phyloP scores from a whole-genome alignment of 2,329 filamentous ascomycete genomes.

The Aotearoamyces nothofagi region DNA sequence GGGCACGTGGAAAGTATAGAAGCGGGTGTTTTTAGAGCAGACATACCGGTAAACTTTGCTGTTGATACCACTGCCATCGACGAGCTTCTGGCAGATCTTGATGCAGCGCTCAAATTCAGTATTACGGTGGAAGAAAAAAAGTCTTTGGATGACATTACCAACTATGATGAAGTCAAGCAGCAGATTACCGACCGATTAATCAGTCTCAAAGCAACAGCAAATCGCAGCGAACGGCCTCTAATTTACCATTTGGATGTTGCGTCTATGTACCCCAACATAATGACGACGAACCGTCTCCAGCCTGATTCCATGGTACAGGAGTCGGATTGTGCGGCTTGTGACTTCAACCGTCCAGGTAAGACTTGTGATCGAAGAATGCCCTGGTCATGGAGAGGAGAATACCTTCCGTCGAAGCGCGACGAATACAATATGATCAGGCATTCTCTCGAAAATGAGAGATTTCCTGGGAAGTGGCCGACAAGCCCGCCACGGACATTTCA shows the following conservation, averaged over 20 bases:
- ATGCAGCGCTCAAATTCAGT: slow-evolving; percentile 79
- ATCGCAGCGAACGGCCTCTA: slow-evolving; percentile 69
- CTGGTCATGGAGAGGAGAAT: slow-evolving; percentile 98
- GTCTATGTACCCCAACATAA: slow-evolving; percentile 99
- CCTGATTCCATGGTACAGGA: slow-evolving; percentile 99
- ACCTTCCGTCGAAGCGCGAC: slow-evolving; percentile 85
- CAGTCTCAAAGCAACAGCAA: slow-evolving; percentile 66
- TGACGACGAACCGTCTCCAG: slow-evolving; percentile 96
- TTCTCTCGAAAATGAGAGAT: slow-evolving; percentile 80
- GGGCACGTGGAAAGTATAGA: slow-evolving; percentile 99
- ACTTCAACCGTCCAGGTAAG: slow-evolving; percentile 95
- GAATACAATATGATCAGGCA: slow-evolving; percentile 99
- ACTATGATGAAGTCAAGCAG: slow-evolving; percentile 71
- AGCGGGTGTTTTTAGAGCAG: slow-evolving; percentile 87
- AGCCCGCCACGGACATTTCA: slow-evolving; percentile 61
- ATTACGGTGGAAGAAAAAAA: slow-evolving; percentile 76
- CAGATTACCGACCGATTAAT: slow-evolving; percentile 62
- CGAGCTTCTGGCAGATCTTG: slow-evolving; percentile 72
- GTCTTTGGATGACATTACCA: slow-evolving; percentile 60
- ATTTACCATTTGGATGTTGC: slow-evolving; percentile 98
- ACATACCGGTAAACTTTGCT: slow-evolving; percentile 88
- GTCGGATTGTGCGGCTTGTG: slow-evolving; percentile 89
- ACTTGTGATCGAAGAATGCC: slow-evolving; percentile 89
- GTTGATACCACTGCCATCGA: slow-evolving; percentile 84
- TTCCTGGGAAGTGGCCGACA: slow-evolving; percentile 65